Conservation (phyloP, 73 alveolate genomes). For the Stentor coeruleus region DNA sequence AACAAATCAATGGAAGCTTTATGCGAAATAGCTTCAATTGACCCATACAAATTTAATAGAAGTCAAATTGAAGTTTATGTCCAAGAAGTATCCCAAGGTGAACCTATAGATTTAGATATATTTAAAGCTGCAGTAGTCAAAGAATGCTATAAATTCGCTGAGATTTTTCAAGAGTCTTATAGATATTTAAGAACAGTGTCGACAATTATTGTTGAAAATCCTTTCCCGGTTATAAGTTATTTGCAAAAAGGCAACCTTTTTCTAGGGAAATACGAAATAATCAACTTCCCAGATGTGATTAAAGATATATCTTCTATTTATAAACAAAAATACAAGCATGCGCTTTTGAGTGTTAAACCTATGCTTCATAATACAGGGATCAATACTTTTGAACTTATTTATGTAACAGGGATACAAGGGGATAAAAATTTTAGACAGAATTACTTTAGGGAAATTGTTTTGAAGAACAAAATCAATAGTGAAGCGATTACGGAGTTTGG, state of each 20-base stretch:
- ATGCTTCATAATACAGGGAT: background rate
- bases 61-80: background rate
- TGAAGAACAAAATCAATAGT: slow-evolving; percentile 1
- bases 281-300: background rate
- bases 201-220: slow-evolving; percentile 13
- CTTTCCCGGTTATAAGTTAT: slow-evolving; percentile 14
- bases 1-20: slow-evolving; percentile 3
- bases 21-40: background rate
- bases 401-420: slow-evolving; percentile 22
- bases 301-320: background rate
- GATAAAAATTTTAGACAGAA: slow-evolving; percentile 22
- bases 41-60: background rate
- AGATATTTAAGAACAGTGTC: background rate
- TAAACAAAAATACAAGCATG: slow-evolving; percentile 23
- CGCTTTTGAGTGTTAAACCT: slow-evolving; percentile 10
- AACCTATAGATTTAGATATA: slow-evolving; percentile 2
- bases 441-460: slow-evolving; percentile 20
- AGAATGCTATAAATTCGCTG: slow-evolving; percentile 7
- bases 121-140: background rate
- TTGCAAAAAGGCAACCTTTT: slow-evolving; percentile 17
- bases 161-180: slow-evolving; percentile 2
- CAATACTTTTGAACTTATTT: slow-evolving; percentile 15
- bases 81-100: background rate
- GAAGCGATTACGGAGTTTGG: slow-evolving; percentile 25
- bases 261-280: slow-evolving; percentile 29